Base-by-base conservation (phyloP, 2,329 filamentous ascomycete species). In the Cladophialophora bantiana region DNA sequence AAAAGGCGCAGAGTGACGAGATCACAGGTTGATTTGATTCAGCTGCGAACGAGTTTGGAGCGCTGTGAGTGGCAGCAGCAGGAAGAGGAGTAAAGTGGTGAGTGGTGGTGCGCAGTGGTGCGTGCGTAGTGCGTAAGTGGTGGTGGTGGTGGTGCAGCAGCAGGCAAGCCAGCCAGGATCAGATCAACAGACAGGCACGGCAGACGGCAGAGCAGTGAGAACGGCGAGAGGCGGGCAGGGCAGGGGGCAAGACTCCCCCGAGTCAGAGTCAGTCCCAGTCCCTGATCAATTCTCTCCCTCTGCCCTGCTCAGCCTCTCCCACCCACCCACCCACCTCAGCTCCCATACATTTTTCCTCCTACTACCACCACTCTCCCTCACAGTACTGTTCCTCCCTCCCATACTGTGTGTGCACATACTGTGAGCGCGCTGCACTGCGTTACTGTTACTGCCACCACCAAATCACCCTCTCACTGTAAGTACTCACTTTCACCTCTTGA, bases 381-480 rank as follows among this genome's bases (percentile, higher is more conserved):
- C 9, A 26, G 13, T 58, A 66, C 64, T 62, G 45, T 61, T 45
- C 26, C 59, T 55, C 59, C 48, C 59, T 64, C 38, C 40, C 40
- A 34, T n/a, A 48, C 56, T 64, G 60, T 61, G 62, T 63, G 36
- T 40, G 20, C 48, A 12, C 38, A 34, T 35, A 57, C 54, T 52
- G 48, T 60, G 45, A 34, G 15, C 38, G 63, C 63, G 42, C 45
- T 61, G 58, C 50, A 61, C 63, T 65, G 63, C 63, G 38, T 55
- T 54, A 65, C 63, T 48, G 38, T 55, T 54, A 65, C 63, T 48
- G 34, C 58, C 18, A 64, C 56, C 57, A 57, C 60, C 53, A 64
- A 56, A 59, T 57, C 62, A 48, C 62, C 55, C 62, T 64, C 64
- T 66, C 53, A 65, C 59, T 62, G 68, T 68, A 68, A 71, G 65